Percentiles rank a stretch among this genome's conserved stretches.
phyloP scores from a whole-genome alignment of 2,329 filamentous ascomycete genomes.

The Trichoderma gracile region DNA sequence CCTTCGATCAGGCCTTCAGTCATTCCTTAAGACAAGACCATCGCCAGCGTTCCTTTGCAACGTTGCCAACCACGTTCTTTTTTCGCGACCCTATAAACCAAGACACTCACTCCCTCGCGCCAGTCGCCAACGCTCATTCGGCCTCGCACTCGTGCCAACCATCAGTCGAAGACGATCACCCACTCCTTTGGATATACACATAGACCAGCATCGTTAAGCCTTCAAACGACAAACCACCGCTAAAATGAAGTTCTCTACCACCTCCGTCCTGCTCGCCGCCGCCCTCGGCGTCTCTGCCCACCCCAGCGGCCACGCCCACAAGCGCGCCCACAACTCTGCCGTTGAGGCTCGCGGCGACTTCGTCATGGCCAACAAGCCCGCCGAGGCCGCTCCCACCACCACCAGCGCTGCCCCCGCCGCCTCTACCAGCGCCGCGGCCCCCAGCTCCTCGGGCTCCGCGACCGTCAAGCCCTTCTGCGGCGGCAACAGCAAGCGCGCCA shows the following conservation, averaged over 20 bases:
- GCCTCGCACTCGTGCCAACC: neutral
- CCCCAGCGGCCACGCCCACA: conserved; percentile 44
- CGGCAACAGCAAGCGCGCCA: conserved; percentile 48
- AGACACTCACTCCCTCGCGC: conserved; percentile 10
- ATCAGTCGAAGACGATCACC: conserved; percentile 12
- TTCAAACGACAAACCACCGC: conserved; percentile 2
- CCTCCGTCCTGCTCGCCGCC: conserved; percentile 42
- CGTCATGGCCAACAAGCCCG: conserved; percentile 40
- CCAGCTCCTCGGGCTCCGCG: conserved; percentile 16
- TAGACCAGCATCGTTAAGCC: conserved; percentile 7
- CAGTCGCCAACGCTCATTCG: conserved; percentile 25
- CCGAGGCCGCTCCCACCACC: conserved; percentile 31
- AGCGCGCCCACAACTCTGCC: conserved; percentile 39
- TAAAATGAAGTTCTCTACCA: conserved; percentile 47
- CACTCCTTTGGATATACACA: conserved; percentile 14
- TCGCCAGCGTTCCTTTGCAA: conserved; percentile 15
- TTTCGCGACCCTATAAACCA: conserved; percentile 10
- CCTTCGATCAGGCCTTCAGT: conserved; percentile 26
- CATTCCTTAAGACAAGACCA: conserved; percentile 29
- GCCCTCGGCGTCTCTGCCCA: conserved; percentile 46
- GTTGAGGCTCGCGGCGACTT: conserved; percentile 38
- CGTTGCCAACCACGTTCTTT: conserved; percentile 27
- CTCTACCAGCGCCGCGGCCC: conserved; percentile 25
- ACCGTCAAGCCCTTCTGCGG: conserved; percentile 38
- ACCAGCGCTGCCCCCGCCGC: conserved; percentile 28